These are phyloP conservation scores for Tricholoma furcatifolium DNA, from an alignment of 768 basidiomycete genomes.

Conservation along the genomic window DNA sequence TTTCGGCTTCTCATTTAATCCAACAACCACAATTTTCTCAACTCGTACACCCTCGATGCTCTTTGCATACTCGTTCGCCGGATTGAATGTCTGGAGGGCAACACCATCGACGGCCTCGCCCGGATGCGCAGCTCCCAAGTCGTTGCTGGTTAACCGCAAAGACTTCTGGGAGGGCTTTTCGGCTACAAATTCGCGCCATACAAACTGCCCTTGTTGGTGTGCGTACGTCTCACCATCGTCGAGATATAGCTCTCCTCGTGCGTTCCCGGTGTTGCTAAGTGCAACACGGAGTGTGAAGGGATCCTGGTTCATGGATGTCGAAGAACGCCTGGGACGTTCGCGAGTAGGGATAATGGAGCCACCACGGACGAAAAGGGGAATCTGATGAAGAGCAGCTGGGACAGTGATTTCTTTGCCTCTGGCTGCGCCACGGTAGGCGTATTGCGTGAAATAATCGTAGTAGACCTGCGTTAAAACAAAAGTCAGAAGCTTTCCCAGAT, in stretches of 20 bases:
- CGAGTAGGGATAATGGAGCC: slow-evolving; percentile 88
- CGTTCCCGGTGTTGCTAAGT: slow-evolving; percentile 55
- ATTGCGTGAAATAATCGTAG: slow-evolving; percentile 87
- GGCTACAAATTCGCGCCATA: slow-evolving; percentile 80
- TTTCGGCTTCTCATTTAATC: slow-evolving; percentile 61
- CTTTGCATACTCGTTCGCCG: slow-evolving; percentile 67
- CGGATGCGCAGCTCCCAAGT: slow-evolving; percentile 48
- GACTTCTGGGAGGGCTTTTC: slow-evolving; percentile 39
- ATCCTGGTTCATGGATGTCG: slow-evolving; percentile 85
- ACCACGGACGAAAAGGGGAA: slow-evolving; percentile 87
- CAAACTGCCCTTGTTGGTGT: slow-evolving; percentile 72
- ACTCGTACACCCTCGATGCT: slow-evolving; percentile 69
- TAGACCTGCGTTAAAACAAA: slow-evolving; percentile 56
- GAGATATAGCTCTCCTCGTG: slow-evolving; percentile 86
- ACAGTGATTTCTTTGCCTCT: slow-evolving; percentile 71
- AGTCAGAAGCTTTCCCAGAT: not conserved
- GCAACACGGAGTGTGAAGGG: slow-evolving; percentile 92
- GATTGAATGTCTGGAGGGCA: slow-evolving; percentile 46
- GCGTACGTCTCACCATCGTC: slow-evolving; percentile 90
- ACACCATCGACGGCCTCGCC: slow-evolving; percentile 51
- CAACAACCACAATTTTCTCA: slow-evolving; percentile 80
- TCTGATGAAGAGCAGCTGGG: slow-evolving; percentile 73
- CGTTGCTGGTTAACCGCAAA: slow-evolving; percentile 51
- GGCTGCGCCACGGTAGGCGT: slow-evolving; percentile 63
- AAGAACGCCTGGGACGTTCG: slow-evolving; percentile 82